Base-by-base conservation (phyloP, 1,139 yeast genomes). In the Geotrichum macrosporum region DNA sequence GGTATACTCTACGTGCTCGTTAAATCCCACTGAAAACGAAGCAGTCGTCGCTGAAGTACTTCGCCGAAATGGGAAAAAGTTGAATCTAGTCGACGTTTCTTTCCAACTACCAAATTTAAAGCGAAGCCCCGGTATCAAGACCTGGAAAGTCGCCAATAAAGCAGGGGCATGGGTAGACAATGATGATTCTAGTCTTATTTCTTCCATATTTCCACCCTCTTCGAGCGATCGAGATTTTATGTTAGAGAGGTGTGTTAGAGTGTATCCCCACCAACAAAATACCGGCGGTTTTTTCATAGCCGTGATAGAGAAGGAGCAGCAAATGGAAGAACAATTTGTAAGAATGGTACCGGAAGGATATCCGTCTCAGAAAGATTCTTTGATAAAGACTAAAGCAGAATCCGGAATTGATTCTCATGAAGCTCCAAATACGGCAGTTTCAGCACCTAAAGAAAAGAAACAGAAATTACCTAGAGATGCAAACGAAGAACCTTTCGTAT, bases 281-380 rank as follows among this genome's bases (percentile, higher is more conserved):
- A 89, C 98, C 35, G 98, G 99, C 59, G 99, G 97, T 0, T 94
- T 94, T 66, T 94, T 92, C 68, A 89, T 94, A 60, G 83, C 96
- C 26, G 96, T 89, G 22, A 73, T 94, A 57, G 96, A 89, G 66
- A 92, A 88, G 66, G 57, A 74, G 26, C n/a, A n/a, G n/a, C n/a
- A n/a, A n/a, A n/a, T n/a, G n/a, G n/a, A n/a, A n/a, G n/a, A n/a
- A n/a, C n/a, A n/a, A n/a, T n/a, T n/a, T n/a, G n/a, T n/a, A n/a
- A n/a, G 75, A 70, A 13, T 55, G 50, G 12, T 44, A 46, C 24
- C 51, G 42, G 6, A 20, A 38, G 31, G 41, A 35, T 61, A 56
- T 61, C 68, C 58, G 60, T n/a, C 58, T 59, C 21, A 60, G 57
- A 26, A 65, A 62, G 47, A 67, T 58, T 43, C 63, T 53, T 2